These are phyloP conservation scores for Paraphaeosphaeria sporulosa DNA, from an alignment of 2,329 filamentous ascomycete genomes.

Conservation along the genomic window DNA sequence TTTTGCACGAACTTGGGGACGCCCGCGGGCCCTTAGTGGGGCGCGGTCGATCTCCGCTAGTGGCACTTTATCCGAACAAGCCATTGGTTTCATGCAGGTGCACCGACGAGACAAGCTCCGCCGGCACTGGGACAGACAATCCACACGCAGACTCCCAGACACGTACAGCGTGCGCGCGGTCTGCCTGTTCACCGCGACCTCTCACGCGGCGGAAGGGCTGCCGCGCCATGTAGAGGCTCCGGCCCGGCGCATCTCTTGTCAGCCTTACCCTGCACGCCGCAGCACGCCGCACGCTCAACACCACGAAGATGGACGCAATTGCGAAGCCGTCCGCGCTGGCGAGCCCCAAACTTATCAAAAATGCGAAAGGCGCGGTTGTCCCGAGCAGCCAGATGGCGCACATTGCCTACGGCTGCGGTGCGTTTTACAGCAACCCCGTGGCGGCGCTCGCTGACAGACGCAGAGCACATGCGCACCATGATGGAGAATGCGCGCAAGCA, in stretches of 20 bases:
- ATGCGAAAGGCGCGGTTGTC: conserved; percentile 50
- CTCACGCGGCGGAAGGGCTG: conserved; percentile 13
- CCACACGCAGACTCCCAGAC: conserved; percentile 21
- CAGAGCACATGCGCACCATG: conserved; percentile 77
- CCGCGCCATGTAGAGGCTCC: conserved; percentile 32
- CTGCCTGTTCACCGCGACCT: conserved; percentile 15
- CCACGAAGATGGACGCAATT: conserved; percentile 48
- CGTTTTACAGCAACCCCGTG: conserved; percentile 17
- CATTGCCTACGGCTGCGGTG: conserved; percentile 54
- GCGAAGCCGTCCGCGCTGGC: conserved; percentile 51
- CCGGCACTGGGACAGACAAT: conserved; percentile 19
- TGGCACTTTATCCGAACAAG: conserved; percentile 28
- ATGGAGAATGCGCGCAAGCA: conserved; percentile 72
- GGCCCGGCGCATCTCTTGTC: conserved; percentile 1
- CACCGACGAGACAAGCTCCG: conserved; percentile 23
- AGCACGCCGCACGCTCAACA: neutral
- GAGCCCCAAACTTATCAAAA: conserved; percentile 55
- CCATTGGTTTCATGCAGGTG: conserved; percentile 44
- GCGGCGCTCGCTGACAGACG: conserved; percentile 26
- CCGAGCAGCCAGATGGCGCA: conserved; percentile 50
- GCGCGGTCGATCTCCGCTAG: conserved; percentile 32
- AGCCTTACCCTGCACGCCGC: conserved; percentile 3
- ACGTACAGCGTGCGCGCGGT: conserved; percentile 11
- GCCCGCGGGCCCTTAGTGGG: conserved; percentile 10
- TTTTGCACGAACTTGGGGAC: neutral